Conservation (phyloP, 176 grass and related monocot genomes). For the Calamus simplicifolius region DNA sequence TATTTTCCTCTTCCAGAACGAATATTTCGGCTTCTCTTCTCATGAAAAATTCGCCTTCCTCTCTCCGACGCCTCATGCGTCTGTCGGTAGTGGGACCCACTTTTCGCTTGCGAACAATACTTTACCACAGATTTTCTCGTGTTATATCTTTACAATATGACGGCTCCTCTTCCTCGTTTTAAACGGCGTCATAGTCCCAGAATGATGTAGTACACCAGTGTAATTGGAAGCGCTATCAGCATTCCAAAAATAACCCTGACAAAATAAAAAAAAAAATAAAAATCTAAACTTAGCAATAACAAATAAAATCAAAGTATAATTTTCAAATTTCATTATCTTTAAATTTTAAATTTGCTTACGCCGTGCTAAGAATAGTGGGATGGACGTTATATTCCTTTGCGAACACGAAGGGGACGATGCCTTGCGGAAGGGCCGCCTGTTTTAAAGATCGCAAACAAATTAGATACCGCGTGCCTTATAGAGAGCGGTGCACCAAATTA, state of each 20-base stretch:
- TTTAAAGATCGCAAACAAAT: conserved; percentile 3
- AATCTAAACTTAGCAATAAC: too few species aligned
- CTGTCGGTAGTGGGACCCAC: too few species aligned
- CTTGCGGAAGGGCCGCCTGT: conserved; percentile 91
- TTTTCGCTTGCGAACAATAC: too few species aligned
- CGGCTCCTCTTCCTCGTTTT: too few species aligned
- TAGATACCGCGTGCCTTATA: neutral
- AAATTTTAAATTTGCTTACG: conserved; percentile 36
- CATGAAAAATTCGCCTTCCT: neutral
- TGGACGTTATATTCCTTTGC: conserved; percentile 94
- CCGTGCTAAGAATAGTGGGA: conserved; percentile 66
- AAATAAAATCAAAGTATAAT: too few species aligned
- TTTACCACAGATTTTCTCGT: too few species aligned
- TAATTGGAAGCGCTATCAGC: conserved; percentile 83
- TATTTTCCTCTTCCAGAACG: conserved; percentile 4
- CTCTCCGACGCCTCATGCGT: neutral
- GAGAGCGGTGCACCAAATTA: too few species aligned
- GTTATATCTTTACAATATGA: too few species aligned
- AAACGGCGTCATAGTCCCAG: conserved; percentile 47
- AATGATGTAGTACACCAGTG: conserved; percentile 64
- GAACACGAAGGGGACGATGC: conserved; percentile 95
- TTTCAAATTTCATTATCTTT: too few species aligned
- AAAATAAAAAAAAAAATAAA: too few species aligned
- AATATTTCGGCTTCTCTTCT: conserved; percentile 13
- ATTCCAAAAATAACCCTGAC: conserved; percentile 92